Evolutionary conservation across 805 yeast species (phyloP).

Genomic region (Naumovozyma castellii): DNA sequence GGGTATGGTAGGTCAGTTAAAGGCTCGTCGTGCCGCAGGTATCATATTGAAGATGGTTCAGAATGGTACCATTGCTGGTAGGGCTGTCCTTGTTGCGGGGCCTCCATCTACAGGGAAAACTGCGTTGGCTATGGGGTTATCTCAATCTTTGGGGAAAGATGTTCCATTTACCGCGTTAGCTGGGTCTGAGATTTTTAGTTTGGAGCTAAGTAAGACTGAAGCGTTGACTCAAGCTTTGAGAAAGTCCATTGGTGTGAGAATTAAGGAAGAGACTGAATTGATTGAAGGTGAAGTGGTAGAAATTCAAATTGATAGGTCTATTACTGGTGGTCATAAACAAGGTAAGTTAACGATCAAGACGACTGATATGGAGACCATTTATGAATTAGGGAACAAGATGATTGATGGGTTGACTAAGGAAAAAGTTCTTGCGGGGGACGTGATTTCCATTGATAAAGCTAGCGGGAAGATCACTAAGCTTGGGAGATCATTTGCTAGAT

Average conservation of each 20-base stretch:
- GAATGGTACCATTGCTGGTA: slow-evolving; percentile 90
- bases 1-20: slow-evolving; percentile 96
- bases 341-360: slow-evolving; percentile 95
- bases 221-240: slow-evolving; percentile 94
- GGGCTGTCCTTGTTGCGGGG: slow-evolving; percentile 92
- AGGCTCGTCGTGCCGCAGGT: slow-evolving; percentile 95
- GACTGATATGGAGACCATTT: slow-evolving; percentile 97
- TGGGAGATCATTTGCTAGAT: slow-evolving; percentile 92
- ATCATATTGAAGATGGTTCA: slow-evolving; percentile 86
- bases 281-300: slow-evolving; percentile 99
- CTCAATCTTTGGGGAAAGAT: slow-evolving; percentile 54
- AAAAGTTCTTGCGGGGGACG: slow-evolving; percentile 94
- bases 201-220: slow-evolving; percentile 91
- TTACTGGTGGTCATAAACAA: slow-evolving; percentile 96
- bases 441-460: slow-evolving; percentile 89
- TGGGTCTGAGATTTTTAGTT: slow-evolving; percentile 86
- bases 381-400: slow-evolving; percentile 90
- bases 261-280: slow-evolving; percentile 92
- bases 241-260: slow-evolving; percentile 88
- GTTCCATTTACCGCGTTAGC: slow-evolving; percentile 95
- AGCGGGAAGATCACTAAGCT: slow-evolving; percentile 88
- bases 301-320: slow-evolving; percentile 83
- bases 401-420: slow-evolving; percentile 90
- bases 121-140: slow-evolving; percentile 90
- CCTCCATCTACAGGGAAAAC: slow-evolving; percentile 99